A percentile compares a stretch with the other conserved stretches of the same genome.
Conservation (phyloP, 2,329 filamentous ascomycete species). For the Bimuria novae-zelandiae region DNA sequence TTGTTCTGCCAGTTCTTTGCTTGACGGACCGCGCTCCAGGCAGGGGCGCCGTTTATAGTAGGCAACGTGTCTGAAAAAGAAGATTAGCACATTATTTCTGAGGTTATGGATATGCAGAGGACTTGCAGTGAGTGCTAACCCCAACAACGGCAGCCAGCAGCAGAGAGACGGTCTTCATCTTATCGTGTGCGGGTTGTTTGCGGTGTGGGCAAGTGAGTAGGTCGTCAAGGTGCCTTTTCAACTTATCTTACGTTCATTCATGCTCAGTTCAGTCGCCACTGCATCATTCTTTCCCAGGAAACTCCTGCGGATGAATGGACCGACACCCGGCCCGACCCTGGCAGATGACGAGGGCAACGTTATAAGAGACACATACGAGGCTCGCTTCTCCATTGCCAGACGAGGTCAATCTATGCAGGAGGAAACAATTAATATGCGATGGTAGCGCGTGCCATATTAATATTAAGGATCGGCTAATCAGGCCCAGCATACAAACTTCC, state of each 20-base stretch:
- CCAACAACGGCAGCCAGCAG: neutral
- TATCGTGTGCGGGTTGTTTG: neutral
- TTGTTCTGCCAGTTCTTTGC: constrained; percentile 31
- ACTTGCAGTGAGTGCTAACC: constrained; percentile 4
- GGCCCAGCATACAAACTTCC: neutral
- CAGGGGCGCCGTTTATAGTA: neutral
- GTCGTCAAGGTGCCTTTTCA: neutral
- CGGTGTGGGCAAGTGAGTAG: neutral
- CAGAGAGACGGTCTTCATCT: constrained; percentile 3
- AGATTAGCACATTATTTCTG: neutral
- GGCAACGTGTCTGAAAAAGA: neutral
- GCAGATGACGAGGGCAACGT: neutral
- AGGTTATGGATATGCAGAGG: neutral
- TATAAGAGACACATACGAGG: neutral
- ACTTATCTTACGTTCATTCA: neutral
- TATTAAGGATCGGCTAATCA: constrained; percentile 7
- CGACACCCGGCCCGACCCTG: neutral
- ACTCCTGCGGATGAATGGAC: constrained; percentile 6
- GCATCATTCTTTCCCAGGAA: neutral
- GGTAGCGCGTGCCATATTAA: constrained; percentile 2
- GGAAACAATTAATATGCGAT: constrained; percentile 1
- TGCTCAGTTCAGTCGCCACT: neutral
- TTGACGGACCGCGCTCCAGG: constrained; percentile 21
- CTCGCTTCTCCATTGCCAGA: neutral
- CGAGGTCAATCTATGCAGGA: neutral